Base-by-base conservation (phyloP, 495 filamentous ascomycete genomes). In the Oidiodendron maius region DNA sequence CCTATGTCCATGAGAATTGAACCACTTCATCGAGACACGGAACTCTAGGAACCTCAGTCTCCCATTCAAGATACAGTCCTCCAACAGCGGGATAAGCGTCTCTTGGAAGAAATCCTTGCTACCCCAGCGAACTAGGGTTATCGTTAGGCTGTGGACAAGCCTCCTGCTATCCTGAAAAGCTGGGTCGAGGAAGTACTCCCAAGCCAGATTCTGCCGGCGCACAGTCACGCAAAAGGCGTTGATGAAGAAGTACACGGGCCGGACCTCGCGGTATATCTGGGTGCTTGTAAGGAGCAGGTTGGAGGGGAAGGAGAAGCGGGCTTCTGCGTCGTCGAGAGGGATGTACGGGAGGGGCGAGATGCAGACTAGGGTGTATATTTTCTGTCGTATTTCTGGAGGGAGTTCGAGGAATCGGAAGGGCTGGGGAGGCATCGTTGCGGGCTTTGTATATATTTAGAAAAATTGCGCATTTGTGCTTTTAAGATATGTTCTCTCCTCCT, bases 181-280 rank as follows among this genome's bases (percentile, higher is more conserved):
- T 13, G 46, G 30, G 0, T 36, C 23, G 20, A 56, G 51, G 16
- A 56, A 38, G 23, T 44, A 30, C 1, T n/a, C 10, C 24, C 43
- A 47, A 20, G 11, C 16, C n/a, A 46, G 45, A 26, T 58, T 53
- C 20, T 28, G 51, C 13, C 40, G 39, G 2, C 24, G 35, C 39
- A 59, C 41, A 1, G 41, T 51, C 11, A 60, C 2, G 0, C 41
- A 44, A 36, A 60, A 51, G 32, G 35, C 30, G 40, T 60, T 60
- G 24, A 18, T 11, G 12, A n/a, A 28, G 51, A 57, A 57, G 48
- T 46, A 61, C 6, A 54, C 3, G 20, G 58, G 48, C 0, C 51
- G 49, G 12, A 50, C 24, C 36, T 61, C 58, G 30, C 52, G 47
- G 48, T 61, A 57, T 20, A 57, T 51, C 46, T 61, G 57, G 15